These are phyloP conservation scores for Claviceps capensis DNA, from an alignment of 2,329 filamentous ascomycete genomes.

Conservation along the genomic window DNA sequence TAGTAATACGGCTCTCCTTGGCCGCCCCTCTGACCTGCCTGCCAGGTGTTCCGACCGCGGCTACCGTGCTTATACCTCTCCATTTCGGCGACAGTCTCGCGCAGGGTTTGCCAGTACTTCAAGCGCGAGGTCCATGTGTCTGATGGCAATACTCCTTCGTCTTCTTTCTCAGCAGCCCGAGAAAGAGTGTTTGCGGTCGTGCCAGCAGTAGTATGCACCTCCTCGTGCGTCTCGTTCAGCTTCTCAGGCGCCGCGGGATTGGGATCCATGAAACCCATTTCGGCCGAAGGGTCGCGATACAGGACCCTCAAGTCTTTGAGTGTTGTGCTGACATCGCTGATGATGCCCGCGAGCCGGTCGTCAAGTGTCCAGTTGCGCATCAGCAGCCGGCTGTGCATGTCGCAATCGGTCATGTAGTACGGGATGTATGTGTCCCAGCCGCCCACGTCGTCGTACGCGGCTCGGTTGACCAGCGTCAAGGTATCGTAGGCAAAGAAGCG, in stretches of 20 bases:
- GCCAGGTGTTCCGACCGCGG: constrained; percentile 37
- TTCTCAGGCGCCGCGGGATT: constrained; percentile 19
- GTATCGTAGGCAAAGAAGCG: constrained; percentile 47
- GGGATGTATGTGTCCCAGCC: constrained; percentile 45
- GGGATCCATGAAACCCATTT: constrained; percentile 23
- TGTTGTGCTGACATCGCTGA: constrained; percentile 31
- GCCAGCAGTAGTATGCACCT: neutral
- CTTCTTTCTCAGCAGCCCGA: neutral
- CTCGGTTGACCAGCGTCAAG: constrained; percentile 41
- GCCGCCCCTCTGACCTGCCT: constrained; percentile 35
- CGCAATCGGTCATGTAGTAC: constrained; percentile 44
- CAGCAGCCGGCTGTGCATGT: constrained; percentile 34
- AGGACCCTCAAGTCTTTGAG: constrained; percentile 32
- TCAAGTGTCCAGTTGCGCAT: constrained; percentile 31
- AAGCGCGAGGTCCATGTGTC: neutral
- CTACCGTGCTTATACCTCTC: constrained; percentile 27
- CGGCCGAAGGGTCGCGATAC: constrained; percentile 27
- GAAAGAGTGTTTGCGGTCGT: neutral
- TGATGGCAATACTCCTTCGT: neutral
- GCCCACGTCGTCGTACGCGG: constrained; percentile 34
- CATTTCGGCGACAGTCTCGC: constrained; percentile 21
- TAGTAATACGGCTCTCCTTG: constrained; percentile 40
- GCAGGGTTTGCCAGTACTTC: constrained; percentile 9
- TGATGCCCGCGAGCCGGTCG: constrained; percentile 25
- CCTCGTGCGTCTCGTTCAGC: neutral